Conservation (phyloP, 345 rosid species). For the Sisymbrium altissimum region DNA sequence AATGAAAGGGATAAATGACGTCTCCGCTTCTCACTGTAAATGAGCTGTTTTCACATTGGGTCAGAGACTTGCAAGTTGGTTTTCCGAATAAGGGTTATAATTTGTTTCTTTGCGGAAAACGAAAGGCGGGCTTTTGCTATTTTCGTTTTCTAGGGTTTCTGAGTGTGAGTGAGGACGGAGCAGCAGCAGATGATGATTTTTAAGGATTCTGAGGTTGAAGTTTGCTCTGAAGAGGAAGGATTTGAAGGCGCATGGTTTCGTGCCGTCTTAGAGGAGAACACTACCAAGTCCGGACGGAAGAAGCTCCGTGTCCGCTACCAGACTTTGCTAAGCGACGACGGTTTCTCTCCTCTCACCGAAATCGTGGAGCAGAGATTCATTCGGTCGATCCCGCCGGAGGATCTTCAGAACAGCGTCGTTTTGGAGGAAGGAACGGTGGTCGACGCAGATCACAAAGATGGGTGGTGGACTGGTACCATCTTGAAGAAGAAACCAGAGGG, state of each 20-base stretch:
- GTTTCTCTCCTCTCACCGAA: conserved; percentile 27
- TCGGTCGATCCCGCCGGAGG: conserved; percentile 47
- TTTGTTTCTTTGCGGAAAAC: neutral
- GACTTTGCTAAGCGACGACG: conserved; percentile 40
- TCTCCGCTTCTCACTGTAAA: neutral
- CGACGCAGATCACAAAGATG: conserved; percentile 41
- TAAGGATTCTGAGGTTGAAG: conserved; percentile 47
- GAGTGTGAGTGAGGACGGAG: neutral
- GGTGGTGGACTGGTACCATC: conserved; percentile 56
- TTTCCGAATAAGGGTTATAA: neutral
- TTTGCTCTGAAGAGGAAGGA: conserved; percentile 53
- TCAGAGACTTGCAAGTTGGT: neutral
- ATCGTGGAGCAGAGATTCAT: conserved; percentile 37
- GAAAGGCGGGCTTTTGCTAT: neutral
- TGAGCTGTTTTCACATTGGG: neutral
- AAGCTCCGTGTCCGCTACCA: conserved; percentile 41
- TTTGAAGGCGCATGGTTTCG: conserved; percentile 51
- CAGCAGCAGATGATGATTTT: neutral
- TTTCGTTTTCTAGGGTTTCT: neutral
- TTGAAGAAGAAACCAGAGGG: conserved; percentile 34
- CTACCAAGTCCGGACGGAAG: conserved; percentile 30
- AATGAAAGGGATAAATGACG: neutral
- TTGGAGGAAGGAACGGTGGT: conserved; percentile 41
- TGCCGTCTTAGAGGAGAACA: conserved; percentile 43
- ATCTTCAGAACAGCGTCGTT: neutral